Evolutionary conservation across 2,329 filamentous ascomycete species (phyloP), one percentile per base, ranked within the genome.

Genomic region (Penicillium sp.): DNA sequence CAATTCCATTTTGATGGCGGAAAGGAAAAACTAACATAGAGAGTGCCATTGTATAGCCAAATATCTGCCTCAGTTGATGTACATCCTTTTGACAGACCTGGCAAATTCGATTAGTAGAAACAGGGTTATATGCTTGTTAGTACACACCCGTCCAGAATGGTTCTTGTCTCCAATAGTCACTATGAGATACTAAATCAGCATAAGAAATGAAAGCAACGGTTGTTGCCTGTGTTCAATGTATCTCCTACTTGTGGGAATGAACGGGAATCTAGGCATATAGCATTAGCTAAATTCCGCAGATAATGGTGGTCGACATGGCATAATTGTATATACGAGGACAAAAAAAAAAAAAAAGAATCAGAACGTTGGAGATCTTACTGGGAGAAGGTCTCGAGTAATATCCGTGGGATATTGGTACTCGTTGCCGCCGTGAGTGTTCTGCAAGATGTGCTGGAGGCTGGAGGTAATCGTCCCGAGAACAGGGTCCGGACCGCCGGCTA

Each of bases 401-500:
- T 85, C 82, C 0, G 85, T 87, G 0, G 85, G 85, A 70, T 87
- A 87, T 19, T 70, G 77, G 70, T 86, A 86, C 21, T 81, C 74
- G 10, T 78, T 72, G 47, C 77, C 79, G 22, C 75, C 70, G 63
- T 84, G 78, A 6, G 82, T 84, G 62, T 84, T 80, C 53, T 77
- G 74, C 51, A 87, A 69, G 51, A 87, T 82, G 56, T 80, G 80
- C 64, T 86, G 82, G 46, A 87, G 72, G 41, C 77, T 74, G 16
- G 76, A 71, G 13, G 79, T 78, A 24, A 81, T 59, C 8, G 55
- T 58, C 37, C 58, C 70, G 16, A 58, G 48, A 27, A 62, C 70
- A n/a, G 61, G 59, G 19, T 53, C 52, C 55, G 69, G 60, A 44
- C 63, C 66, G 41, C 57, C 62, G 10, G 69, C 58, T 33, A 68